Percentiles rank a stretch among this genome's conserved stretches.
Conservation (phyloP, 352 stramenopile species). For the Pythium aphanidermatum region DNA sequence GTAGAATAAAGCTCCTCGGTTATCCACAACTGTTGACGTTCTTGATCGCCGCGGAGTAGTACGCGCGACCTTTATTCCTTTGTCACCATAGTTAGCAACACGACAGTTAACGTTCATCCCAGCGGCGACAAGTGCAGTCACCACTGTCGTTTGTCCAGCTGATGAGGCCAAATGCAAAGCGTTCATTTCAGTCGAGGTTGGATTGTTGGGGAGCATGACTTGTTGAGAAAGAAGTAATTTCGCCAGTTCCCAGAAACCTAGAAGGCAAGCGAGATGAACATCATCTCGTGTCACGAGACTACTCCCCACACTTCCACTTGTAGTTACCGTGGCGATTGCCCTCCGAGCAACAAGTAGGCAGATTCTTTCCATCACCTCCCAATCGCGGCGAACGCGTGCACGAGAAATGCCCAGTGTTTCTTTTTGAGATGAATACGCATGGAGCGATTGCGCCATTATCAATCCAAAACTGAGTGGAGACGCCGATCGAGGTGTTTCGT, state of each 20-base stretch:
- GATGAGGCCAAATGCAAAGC: conserved; percentile 40
- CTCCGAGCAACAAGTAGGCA: conserved; percentile 28
- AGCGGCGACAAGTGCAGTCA: conserved; percentile 35
- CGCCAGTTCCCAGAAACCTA: conserved; percentile 47
- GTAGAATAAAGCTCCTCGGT: conserved; percentile 38
- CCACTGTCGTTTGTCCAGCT: conserved; percentile 35
- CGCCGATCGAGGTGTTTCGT: conserved; percentile 14
- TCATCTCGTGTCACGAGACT: conserved; percentile 45
- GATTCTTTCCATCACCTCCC: conserved; percentile 33
- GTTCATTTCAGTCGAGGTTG: conserved; percentile 34
- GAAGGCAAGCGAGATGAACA: conserved; percentile 32
- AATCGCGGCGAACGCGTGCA: conserved; percentile 23
- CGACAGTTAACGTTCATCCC: conserved; percentile 59
- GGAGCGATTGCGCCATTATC: conserved; percentile 24
- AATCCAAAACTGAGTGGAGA: conserved; percentile 48
- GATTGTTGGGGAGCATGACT: conserved; percentile 31
- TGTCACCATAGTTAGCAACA: too few species aligned
- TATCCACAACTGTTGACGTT: not conserved
- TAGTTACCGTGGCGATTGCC: conserved; percentile 24
- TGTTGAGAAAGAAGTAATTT: conserved; percentile 42
- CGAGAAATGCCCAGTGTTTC: conserved; percentile 10
- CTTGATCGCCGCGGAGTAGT: not conserved
- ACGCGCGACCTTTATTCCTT: too few species aligned
- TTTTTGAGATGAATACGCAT: conserved; percentile 22
- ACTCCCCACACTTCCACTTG: conserved; percentile 23